phyloP scores from a whole-genome alignment of 2,329 filamentous ascomycete species.

The Aspergillus texensis region DNA sequence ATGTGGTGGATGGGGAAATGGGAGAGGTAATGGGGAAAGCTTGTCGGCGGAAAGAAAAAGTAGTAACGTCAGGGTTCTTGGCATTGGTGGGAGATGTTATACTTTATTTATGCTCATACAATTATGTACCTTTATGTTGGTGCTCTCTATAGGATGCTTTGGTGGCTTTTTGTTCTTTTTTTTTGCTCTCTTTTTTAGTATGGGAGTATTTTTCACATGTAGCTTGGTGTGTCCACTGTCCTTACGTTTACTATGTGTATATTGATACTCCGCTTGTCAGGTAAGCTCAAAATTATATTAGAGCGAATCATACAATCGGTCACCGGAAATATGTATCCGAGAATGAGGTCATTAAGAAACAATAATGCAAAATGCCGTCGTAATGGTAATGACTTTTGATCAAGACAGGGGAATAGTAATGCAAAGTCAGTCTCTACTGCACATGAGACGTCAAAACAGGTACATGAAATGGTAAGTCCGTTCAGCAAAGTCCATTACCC shows the following conservation, averaged over 20 bases:
- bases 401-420: not conserved
- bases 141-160: too few species aligned
- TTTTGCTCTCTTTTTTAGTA: too few species aligned
- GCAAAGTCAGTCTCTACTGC: not conserved
- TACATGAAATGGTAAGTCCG: not conserved
- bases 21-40: not conserved
- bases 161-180: too few species aligned
- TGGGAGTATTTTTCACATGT: not conserved
- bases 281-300: not conserved
- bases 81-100: not conserved
- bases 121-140: too few species aligned
- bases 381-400: not conserved
- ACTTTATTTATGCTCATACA: too few species aligned
- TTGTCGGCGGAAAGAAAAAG: not conserved
- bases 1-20: not conserved
- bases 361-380: not conserved
- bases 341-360: not conserved
- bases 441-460: slow-evolving; percentile 2
- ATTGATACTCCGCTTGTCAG: too few species aligned
- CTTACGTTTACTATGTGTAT: not conserved
- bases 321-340: not conserved
- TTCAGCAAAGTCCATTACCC: not conserved
- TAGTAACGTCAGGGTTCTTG: not conserved
- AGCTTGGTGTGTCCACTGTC: not conserved
- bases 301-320: not conserved